Percentiles rank a stretch among this genome's conserved stretches.
Evolutionary conservation across 495 filamentous ascomycete species (phyloP).

Genomic region (Podospora bellae-mahoneyi): DNA sequence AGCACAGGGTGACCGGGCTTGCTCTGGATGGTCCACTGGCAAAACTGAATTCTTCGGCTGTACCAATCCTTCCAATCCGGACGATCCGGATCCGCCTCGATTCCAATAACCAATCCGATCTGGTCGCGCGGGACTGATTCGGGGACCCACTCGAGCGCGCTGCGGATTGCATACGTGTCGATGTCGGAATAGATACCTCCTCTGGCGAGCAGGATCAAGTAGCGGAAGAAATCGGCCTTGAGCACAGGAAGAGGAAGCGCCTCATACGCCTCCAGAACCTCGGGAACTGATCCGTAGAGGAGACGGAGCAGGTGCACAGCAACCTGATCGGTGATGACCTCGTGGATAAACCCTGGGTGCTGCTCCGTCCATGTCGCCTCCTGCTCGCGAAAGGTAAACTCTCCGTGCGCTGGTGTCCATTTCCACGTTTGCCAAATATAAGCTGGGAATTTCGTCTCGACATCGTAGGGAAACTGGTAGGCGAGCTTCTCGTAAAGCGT

Average conservation of each 20-base stretch:
- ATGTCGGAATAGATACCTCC: constrained; percentile 97
- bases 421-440: constrained; percentile 99
- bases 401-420: constrained; percentile 72
- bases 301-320: constrained; percentile 77
- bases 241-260: constrained; percentile 81
- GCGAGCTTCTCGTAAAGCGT: constrained; percentile 78
- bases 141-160: constrained; percentile 85
- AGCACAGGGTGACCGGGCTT: constrained; percentile 94
- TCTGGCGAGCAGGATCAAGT: constrained; percentile 87
- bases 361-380: constrained; percentile 90
- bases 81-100: constrained; percentile 93
- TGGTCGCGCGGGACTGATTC: constrained; percentile 67
- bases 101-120: constrained; percentile 84
- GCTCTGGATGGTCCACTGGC: constrained; percentile 96
- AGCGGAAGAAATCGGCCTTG: constrained; percentile 98
- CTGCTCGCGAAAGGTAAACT: constrained; percentile 74
- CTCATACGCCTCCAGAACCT: constrained; percentile 88
- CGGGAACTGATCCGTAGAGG: constrained; percentile 82
- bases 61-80: constrained; percentile 95
- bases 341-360: constrained; percentile 89
- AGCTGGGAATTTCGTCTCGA: constrained; percentile 82
- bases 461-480: constrained; percentile 91
- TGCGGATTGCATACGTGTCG: constrained; percentile 80
- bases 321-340: constrained; percentile 89
- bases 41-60: constrained; percentile 92